phyloP scores from a whole-genome alignment of 352 stramenopile species.

The Globisporangium recalcitrans region DNA sequence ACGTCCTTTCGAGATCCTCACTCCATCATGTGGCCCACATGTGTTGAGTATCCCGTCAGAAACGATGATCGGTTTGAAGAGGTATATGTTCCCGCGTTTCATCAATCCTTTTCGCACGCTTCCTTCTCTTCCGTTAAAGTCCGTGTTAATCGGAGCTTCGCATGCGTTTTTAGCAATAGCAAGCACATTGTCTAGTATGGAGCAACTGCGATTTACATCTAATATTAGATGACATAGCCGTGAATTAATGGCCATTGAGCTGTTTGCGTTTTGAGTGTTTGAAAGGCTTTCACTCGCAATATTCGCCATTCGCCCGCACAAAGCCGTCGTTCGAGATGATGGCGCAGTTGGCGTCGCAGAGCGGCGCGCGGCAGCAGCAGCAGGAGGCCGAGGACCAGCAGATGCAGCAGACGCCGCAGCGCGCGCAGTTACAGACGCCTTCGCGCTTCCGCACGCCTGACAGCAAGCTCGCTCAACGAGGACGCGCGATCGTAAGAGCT shows the following conservation, averaged over 20 bases:
- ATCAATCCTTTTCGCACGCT: constrained; percentile 6
- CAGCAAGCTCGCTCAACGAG: constrained; percentile 18
- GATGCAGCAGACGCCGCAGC: constrained; percentile 9
- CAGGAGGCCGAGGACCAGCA: constrained; percentile 3
- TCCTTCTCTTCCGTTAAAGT: constrained; percentile 6
- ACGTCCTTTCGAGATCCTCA: constrained; percentile 8
- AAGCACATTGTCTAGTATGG: neutral
- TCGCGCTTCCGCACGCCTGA: constrained; percentile 16
- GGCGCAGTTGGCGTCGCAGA: constrained; percentile 8
- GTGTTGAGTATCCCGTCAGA: neutral
- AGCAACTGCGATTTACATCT: neutral
- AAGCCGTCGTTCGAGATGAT: constrained; percentile 6
- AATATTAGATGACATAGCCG: neutral
- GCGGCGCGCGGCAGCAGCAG: constrained; percentile 11
- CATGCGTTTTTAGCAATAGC: neutral
- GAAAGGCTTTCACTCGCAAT: constrained; percentile 8
- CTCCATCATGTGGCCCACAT: neutral
- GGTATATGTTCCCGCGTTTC: constrained; percentile 7
- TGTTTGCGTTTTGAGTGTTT: constrained; percentile 9
- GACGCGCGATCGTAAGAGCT: constrained; percentile 26
- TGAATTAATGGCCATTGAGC: neutral
- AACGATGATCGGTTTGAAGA: neutral
- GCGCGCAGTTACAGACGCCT: constrained; percentile 12
- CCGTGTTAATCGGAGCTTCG: neutral
- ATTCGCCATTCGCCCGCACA: constrained; percentile 8